Evolutionary conservation across 2,329 filamentous ascomycete species (phyloP).

Genomic region (Fusarium duplospermum): DNA sequence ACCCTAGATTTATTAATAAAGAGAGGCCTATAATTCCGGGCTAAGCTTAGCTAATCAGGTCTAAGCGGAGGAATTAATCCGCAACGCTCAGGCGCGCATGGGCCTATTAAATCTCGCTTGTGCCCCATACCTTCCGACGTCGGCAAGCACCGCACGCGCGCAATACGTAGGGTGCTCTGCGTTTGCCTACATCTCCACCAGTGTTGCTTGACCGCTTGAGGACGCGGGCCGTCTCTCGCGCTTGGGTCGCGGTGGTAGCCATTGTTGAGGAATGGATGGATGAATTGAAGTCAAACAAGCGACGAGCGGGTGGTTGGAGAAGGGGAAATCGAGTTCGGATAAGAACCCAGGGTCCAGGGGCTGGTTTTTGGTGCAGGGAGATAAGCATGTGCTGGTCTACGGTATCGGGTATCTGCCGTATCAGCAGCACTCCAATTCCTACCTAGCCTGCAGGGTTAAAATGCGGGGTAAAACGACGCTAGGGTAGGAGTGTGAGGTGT

Average conservation of each 20-base stretch:
- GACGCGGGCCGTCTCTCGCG: neutral
- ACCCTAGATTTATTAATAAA: too few relatives aligned
- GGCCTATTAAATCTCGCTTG: too few relatives aligned
- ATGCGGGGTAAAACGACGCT: neutral
- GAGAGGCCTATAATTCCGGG: too few relatives aligned
- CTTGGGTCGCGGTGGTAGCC: neutral
- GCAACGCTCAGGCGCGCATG: too few relatives aligned
- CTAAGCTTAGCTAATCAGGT: too few relatives aligned
- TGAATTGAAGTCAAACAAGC: neutral
- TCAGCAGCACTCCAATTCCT: neutral
- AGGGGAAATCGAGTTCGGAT: neutral
- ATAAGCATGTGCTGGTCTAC: neutral
- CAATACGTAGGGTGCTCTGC: slow-evolving; percentile 35
- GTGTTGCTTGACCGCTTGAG: neutral
- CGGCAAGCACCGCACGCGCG: slow-evolving; percentile 42
- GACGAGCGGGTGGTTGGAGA: neutral
- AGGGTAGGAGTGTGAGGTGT: neutral
- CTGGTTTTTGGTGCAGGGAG: neutral
- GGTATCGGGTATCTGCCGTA: neutral
- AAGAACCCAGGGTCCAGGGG: neutral
- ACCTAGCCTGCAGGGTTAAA: neutral
- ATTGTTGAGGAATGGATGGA: neutral
- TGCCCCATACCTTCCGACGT: slow-evolving; percentile 39
- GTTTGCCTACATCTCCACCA: neutral
- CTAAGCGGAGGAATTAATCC: too few relatives aligned